These are phyloP conservation scores for Zancudomyces culisetae DNA, from an alignment of 371 early-diverging fungal genomes.

Conservation along the genomic window DNA sequence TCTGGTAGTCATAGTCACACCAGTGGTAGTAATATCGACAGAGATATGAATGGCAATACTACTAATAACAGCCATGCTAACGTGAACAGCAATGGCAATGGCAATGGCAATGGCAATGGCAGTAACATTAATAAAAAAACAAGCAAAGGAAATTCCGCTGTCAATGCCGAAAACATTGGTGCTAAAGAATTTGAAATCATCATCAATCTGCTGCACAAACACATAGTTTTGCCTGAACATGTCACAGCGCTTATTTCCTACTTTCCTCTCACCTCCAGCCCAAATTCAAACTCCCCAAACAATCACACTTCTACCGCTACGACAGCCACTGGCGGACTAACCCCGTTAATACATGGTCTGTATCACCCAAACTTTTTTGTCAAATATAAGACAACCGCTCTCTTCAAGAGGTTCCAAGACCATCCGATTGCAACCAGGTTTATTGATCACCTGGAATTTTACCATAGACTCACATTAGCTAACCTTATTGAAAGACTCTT, in stretches of 20 bases:
- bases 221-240: slow-evolving; percentile 44
- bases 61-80: no score
- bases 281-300: no score
- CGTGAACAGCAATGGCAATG: no score
- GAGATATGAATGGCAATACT: no score
- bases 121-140: no score
- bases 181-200: slow-evolving; percentile 43
- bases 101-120: no score
- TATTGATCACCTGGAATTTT: slow-evolving; percentile 19
- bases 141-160: slow-evolving; percentile 42
- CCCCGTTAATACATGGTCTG: slow-evolving; percentile 59
- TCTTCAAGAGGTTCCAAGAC: slow-evolving; percentile 39
- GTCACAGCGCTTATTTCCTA: slow-evolving; percentile 62
- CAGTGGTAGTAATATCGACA: no score
- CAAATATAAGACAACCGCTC: slow-evolving; percentile 36
- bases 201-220: slow-evolving; percentile 38
- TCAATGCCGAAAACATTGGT: slow-evolving; percentile 28
- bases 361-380: slow-evolving; percentile 48
- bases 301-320: no score
- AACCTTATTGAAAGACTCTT: no score
- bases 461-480: slow-evolving; percentile 26
- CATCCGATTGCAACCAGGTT: slow-evolving; percentile 28
- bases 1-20: no score
- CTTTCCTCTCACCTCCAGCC: slow-evolving; percentile 62
- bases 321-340: slow-evolving; percentile 66